Base-by-base conservation (phyloP, 345 rosid species). In the Eucalyptus coolabah region DNA sequence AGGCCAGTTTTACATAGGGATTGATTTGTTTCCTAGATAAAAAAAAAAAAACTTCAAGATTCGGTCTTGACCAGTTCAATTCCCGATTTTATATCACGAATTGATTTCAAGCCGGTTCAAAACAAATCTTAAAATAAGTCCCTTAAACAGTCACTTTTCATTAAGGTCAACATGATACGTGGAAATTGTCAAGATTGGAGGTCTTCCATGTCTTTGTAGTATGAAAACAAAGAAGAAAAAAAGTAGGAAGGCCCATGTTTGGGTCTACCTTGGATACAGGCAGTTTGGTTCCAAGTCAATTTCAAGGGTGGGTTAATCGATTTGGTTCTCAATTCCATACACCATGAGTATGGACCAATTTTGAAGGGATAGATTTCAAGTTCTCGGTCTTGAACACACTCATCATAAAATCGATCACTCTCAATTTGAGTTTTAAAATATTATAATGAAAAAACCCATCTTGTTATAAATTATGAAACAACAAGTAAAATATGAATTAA, bases 81-180 rank as follows among this genome's bases (percentile, higher is more conserved):
- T 56, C 60, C 60, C 3, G 0, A 56, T 24, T 56, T 56, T 2
- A 23, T 9, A 24, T 5, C 28, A 24, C 1, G 2, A 56, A 56
- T 1, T 1, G 6, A 24, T 24, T 23, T 56, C 6, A 0, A 56
- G 28, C 1, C 3, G 13, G 13, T 24, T 56, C 13, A 56, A 56
- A 12, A 23, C 63, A 56, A 56, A 56, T 56, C 63, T 24, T 56
- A 56, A 56, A 69, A 1, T 18, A 69, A 69, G 23, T 69, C 42
- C 9, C 42, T 67, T 67, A 17, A 67, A 32, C 24, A 9, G 4
- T 32, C 42, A 67, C 9, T 67, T 67, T 32, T 67, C 7, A 17
- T 17, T 32, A 32, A 67, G 42, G 42, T 67, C 40, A 17, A 17
- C 23, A 15, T 65, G 18, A 7, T 67, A 17, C 10, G 7, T 17